These are phyloP conservation scores for Cylindrodendrum hubeiense DNA, from an alignment of 2,329 filamentous ascomycete species.

Conservation along the genomic window DNA sequence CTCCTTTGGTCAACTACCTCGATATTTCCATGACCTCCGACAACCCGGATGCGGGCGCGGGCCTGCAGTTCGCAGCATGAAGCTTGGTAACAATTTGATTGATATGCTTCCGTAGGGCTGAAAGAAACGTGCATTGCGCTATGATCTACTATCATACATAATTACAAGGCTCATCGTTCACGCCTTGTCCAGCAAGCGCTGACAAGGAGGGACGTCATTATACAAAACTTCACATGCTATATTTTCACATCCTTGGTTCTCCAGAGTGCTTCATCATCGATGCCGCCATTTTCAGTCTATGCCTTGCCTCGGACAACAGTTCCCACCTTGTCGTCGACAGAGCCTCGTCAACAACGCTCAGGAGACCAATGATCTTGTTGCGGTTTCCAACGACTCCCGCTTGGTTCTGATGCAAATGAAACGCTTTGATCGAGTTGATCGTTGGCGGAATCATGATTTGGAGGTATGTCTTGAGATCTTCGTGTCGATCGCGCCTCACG, in stretches of 20 bases:
- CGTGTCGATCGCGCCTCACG: conserved; percentile 39
- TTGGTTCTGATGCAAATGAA: conserved; percentile 45
- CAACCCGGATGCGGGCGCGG: too few species aligned
- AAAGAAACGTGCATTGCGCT: not conserved
- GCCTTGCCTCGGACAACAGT: conserved; percentile 41
- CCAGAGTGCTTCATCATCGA: conserved; percentile 43
- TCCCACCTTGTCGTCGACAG: conserved; percentile 42
- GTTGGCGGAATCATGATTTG: conserved; percentile 46
- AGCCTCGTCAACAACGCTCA: conserved; percentile 43
- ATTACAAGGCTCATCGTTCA: not conserved
- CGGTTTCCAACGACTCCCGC: conserved; percentile 43
- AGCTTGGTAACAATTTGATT: not conserved
- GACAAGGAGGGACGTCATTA: not conserved
- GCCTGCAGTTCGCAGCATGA: not conserved
- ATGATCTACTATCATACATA: conserved; percentile 6
- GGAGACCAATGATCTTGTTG: conserved; percentile 42
- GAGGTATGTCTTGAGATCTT: conserved; percentile 43
- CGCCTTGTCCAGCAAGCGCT: conserved; percentile 5
- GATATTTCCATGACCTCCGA: too few species aligned
- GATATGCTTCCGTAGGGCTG: not conserved
- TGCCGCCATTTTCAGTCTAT: conserved; percentile 42
- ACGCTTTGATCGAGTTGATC: conserved; percentile 44
- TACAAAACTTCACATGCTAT: not conserved
- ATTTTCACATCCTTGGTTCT: conserved; percentile 34
- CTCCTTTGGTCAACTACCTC: not conserved